A percentile compares a stretch with the other conserved stretches of the same genome.
Conservation (phyloP, 2,329 filamentous ascomycete species). For the Xylaria sp. region DNA sequence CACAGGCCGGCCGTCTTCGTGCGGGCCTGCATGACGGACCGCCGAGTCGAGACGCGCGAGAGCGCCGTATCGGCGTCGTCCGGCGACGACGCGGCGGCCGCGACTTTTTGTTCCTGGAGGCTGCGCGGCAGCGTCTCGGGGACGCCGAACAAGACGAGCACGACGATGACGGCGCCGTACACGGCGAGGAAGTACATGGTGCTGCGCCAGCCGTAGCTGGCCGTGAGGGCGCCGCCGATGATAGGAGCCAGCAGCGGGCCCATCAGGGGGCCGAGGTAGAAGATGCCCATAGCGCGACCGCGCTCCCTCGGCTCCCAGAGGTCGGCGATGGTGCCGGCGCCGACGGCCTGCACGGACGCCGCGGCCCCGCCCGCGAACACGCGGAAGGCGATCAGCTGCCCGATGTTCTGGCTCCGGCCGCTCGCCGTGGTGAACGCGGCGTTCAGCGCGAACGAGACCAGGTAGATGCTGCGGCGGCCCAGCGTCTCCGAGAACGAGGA, state of each 20-base stretch:
- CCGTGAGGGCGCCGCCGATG: slow-evolving; percentile 76
- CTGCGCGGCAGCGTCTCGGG: slow-evolving; percentile 70
- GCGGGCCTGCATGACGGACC: slow-evolving; percentile 68
- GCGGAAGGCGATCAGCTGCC: slow-evolving; percentile 81
- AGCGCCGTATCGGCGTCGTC: slow-evolving; percentile 38
- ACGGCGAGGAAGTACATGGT: slow-evolving; percentile 82
- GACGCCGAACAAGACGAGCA: slow-evolving; percentile 68
- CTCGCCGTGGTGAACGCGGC: slow-evolving; percentile 75
- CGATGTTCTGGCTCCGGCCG: slow-evolving; percentile 74
- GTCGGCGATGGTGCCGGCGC: slow-evolving; percentile 84
- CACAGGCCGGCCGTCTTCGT: slow-evolving; percentile 64
- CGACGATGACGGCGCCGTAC: slow-evolving; percentile 69
- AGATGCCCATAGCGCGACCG: slow-evolving; percentile 82
- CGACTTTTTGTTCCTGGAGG: slow-evolving; percentile 35
- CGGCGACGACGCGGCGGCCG: background rate
- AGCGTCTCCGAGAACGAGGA: slow-evolving; percentile 79
- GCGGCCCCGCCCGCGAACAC: slow-evolving; percentile 79
- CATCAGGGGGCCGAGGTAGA: slow-evolving; percentile 81
- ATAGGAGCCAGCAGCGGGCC: slow-evolving; percentile 81
- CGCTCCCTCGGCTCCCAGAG: slow-evolving; percentile 79
- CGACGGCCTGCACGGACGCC: slow-evolving; percentile 83
- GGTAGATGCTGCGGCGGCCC: slow-evolving; percentile 81
- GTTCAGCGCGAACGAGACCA: slow-evolving; percentile 78
- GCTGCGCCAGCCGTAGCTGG: slow-evolving; percentile 76
- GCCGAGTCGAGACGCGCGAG: slow-evolving; percentile 67